These are phyloP conservation scores for Starmerella apicola DNA, from an alignment of 805 yeast species.

Conservation along the genomic window DNA sequence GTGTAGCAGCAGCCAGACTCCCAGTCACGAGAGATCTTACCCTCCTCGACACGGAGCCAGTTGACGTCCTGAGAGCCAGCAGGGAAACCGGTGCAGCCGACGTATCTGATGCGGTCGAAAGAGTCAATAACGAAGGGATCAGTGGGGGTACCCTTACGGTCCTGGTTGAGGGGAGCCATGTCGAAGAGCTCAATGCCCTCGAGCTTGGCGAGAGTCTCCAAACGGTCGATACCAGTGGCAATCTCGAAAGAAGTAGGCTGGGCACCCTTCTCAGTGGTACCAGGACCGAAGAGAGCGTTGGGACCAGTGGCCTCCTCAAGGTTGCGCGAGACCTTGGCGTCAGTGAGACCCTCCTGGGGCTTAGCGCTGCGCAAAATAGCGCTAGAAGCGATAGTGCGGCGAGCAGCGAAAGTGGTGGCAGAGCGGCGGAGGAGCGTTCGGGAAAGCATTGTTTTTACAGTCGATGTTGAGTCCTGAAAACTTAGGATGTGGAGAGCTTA, in stretches of 20 bases:
- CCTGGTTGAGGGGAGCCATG: slow-evolving; percentile 71
- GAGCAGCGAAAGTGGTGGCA: slow-evolving; percentile 8
- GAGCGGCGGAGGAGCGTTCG: slow-evolving; percentile 15
- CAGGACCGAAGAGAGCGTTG: slow-evolving; percentile 73
- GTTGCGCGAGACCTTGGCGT: slow-evolving; percentile 17
- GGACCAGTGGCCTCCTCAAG: slow-evolving; percentile 72
- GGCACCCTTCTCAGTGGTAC: slow-evolving; percentile 47
- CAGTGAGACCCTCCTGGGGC: slow-evolving; percentile 15
- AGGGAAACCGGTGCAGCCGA: slow-evolving; percentile 95
- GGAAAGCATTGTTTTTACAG: slow-evolving; percentile 17
- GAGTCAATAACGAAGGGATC: slow-evolving; percentile 86
- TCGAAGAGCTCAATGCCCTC: slow-evolving; percentile 90
- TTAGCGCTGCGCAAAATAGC: slow-evolving; percentile 5
- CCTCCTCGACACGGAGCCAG: slow-evolving; percentile 85
- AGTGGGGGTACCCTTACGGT: slow-evolving; percentile 79
- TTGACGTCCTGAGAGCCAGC: slow-evolving; percentile 70
- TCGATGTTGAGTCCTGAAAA: not conserved
- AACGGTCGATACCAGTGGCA: slow-evolving; percentile 96
- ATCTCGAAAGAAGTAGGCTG: slow-evolving; percentile 92
- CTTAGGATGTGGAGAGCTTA: not conserved
- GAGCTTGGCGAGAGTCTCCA: slow-evolving; percentile 82
- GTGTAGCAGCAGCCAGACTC: slow-evolving; percentile 95
- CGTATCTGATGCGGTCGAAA: slow-evolving; percentile 83
- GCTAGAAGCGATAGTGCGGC: slow-evolving; percentile 13
- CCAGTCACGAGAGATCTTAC: slow-evolving; percentile 89